phyloP scores from a whole-genome alignment of 345 rosid genomes.

The Brassica nigra region DNA sequence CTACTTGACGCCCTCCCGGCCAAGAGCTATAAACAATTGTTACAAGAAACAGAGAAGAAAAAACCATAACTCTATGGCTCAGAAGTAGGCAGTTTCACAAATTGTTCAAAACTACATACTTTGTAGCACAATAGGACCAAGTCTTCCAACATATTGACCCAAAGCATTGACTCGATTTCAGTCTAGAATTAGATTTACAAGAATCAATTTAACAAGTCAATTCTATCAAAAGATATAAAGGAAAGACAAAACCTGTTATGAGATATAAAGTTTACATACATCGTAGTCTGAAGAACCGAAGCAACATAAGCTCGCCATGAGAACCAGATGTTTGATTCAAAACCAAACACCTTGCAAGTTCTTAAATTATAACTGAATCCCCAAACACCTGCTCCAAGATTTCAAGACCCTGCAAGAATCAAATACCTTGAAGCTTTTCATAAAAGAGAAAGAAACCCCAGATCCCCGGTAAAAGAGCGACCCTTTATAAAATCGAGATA shows the following conservation, averaged over 20 bases:
- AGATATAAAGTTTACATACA: conserved; percentile 26
- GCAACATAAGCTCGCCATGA: conserved; percentile 40
- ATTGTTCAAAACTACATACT: neutral
- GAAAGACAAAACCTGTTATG: conserved; percentile 10
- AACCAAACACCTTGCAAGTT: neutral
- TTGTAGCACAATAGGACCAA: neutral
- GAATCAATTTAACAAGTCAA: conserved; percentile 16
- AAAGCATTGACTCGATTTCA: neutral
- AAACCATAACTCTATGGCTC: neutral
- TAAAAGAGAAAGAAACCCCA: conserved; percentile 18
- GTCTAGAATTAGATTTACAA: neutral
- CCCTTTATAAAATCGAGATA: neutral
- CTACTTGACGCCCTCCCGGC: conserved; percentile 53
- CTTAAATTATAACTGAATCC: neutral
- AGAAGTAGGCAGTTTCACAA: neutral
- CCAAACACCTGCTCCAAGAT: neutral
- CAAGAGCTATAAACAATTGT: conserved; percentile 38
- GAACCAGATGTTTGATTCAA: conserved; percentile 15
- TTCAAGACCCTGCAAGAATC: conserved; percentile 17
- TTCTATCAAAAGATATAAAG: neutral
- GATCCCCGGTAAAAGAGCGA: neutral
- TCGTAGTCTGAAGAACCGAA: conserved; percentile 45
- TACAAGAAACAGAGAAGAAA: neutral
- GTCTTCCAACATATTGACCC: neutral
- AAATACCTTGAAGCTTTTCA: neutral